Base-by-base conservation (phyloP, 345 rosid genomes). In the Mangifera indica region DNA sequence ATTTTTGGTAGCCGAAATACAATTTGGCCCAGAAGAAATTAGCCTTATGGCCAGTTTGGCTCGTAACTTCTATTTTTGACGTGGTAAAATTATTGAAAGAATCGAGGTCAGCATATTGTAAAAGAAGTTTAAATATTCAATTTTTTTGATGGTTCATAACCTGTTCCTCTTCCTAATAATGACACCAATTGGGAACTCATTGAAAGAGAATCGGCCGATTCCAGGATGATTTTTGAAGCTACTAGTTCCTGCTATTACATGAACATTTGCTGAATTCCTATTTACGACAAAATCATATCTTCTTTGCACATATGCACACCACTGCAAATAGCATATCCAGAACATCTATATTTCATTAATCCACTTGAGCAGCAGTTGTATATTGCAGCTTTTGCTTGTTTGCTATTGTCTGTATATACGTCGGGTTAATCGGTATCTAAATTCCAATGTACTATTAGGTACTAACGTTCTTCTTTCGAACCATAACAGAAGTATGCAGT, bases 1-100 rank as follows among this genome's bases (percentile, higher is more conserved):
- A 72, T 70, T 59, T 72, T 73, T 83, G 66, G 70, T 70, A 75
- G 65, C 61, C 74, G n/a, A 51, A 73, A 65, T 68, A 66, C 77
- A 75, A 60, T 78, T 54, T 70, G 65, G 69, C 76, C 60, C 55
- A 32, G 56, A 5, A 40, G 24, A 17, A 24, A 15, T 29, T 52
- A 51, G 40, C 60, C 25, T 57, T 22, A 44, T 25, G 64, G 25
- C 25, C 44, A 44, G 44, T 58, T 57, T 25, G 5, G 24, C 12
- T 52, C 1, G 54, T 70, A 22, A 17, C 42, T 18, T 7, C 8
- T 25, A 13, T 3, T 21, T 59, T 71, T 24, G 29, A 40, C 24
- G 18, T 7, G 14, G 58, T 48, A 64, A 67, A 29, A 54, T 72
- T 11, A 24, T 20, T 20, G 5, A n/a, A 4, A 59, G 32, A 42